These are phyloP conservation scores for Neurospora sp. DNA, from an alignment of 2,329 filamentous ascomycete genomes.

Conservation along the genomic window DNA sequence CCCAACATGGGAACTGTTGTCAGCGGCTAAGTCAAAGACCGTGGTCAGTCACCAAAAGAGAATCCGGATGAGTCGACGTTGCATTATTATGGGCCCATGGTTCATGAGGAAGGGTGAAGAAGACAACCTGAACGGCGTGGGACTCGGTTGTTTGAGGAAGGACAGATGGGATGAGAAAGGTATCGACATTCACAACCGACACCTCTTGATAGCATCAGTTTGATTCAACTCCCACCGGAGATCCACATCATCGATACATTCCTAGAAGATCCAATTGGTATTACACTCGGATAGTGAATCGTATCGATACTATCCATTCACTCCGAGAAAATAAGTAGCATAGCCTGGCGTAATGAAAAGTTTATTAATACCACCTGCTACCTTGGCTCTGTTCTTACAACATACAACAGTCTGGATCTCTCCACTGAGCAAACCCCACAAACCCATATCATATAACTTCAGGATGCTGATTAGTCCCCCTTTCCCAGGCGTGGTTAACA, in stretches of 20 bases:
- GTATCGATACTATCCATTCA: neutral
- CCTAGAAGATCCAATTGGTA: neutral
- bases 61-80: neutral
- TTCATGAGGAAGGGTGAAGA: neutral
- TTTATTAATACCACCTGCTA: neutral
- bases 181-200: neutral
- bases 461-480: conserved; percentile 8
- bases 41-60: neutral
- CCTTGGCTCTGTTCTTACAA: neutral
- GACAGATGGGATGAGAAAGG: neutral
- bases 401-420: neutral
- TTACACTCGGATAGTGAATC: neutral
- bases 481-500: conserved; percentile 4
- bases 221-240: neutral
- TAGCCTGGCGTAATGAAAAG: neutral
- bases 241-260: neutral
- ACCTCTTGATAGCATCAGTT: neutral
- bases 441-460: neutral
- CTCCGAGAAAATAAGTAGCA: neutral
- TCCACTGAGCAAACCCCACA: neutral
- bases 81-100: neutral
- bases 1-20: conserved; percentile 42
- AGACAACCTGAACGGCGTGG: neutral
- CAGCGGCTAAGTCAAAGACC: conserved; percentile 28
- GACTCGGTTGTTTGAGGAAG: neutral